Percentiles rank a stretch among this genome's conserved stretches.
Conservation (phyloP, 768 basidiomycete species). For the Trametes cingulata region DNA sequence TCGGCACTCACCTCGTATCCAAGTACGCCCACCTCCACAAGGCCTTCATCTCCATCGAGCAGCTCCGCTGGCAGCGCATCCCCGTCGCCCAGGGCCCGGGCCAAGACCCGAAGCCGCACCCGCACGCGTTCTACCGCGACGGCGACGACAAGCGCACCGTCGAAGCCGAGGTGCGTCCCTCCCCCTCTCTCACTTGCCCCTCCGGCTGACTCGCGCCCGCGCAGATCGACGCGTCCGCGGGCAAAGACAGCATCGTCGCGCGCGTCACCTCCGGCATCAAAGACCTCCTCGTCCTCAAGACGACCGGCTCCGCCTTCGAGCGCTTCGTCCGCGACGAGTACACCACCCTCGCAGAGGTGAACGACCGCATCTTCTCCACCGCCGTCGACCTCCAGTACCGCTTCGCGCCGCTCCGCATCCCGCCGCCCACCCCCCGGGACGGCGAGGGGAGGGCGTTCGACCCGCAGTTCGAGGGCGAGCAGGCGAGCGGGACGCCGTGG, state of each 20-base stretch:
- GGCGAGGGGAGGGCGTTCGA: conserved; percentile 53
- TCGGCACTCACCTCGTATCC: conserved; percentile 79
- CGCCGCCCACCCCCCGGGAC: conserved; percentile 50
- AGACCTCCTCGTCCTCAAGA: conserved; percentile 90
- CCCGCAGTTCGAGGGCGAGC: conserved; percentile 25
- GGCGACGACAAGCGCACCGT: conserved; percentile 86
- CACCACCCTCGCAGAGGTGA: conserved; percentile 82
- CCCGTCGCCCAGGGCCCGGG: conserved; percentile 35
- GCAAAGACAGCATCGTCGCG: conserved; percentile 62
- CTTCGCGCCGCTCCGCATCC: conserved; percentile 53
- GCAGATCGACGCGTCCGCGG: conserved; percentile 65
- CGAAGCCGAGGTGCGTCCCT: conserved; percentile 35
- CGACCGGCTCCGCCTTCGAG: conserved; percentile 83
- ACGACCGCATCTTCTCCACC: conserved; percentile 91
- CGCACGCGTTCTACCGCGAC: conserved; percentile 83
- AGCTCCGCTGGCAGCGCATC: conserved; percentile 85
- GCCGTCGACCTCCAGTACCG: conserved; percentile 76
- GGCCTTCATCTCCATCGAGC: conserved; percentile 69
- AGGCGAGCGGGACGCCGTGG: conserved; percentile 54
- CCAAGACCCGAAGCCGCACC: conserved; percentile 51
- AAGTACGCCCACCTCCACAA: conserved; percentile 78
- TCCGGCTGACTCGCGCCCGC: too few relatives aligned
- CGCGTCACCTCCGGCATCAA: conserved; percentile 66
- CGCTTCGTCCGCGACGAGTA: conserved; percentile 82
- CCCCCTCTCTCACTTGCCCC: conserved; percentile 5